Percentiles rank a stretch among this genome's conserved stretches.
phyloP scores from a whole-genome alignment of 1,284 basidiomycete species.

The Coniferiporia sulphurascens region DNA sequence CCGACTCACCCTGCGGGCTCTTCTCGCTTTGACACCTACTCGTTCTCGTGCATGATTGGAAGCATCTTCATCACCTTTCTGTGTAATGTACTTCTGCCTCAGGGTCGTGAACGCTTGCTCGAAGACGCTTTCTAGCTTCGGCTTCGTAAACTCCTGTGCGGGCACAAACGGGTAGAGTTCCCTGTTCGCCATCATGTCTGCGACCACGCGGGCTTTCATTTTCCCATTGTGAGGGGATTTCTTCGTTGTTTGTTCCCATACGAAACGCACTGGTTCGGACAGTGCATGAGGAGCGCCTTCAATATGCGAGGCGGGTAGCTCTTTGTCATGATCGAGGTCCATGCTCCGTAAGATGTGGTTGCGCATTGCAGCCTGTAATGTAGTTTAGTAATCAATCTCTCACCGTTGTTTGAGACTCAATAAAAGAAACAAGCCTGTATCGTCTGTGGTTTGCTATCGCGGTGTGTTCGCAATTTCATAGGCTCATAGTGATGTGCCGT shows the following conservation, averaged over 20 bases:
- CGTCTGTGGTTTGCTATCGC: slow-evolving; percentile 9
- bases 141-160: slow-evolving; percentile 59
- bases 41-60: slow-evolving; percentile 37
- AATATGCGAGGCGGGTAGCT: slow-evolving; percentile 53
- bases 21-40: slow-evolving; percentile 56
- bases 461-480: background rate
- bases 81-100: slow-evolving; percentile 57
- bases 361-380: slow-evolving; percentile 59
- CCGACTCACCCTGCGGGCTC: slow-evolving; percentile 50
- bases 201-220: slow-evolving; percentile 61
- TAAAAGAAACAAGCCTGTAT: slow-evolving; percentile 10
- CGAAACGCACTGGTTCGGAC: slow-evolving; percentile 58
- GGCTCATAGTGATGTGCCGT: background rate
- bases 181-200: slow-evolving; percentile 51
- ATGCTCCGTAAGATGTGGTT: slow-evolving; percentile 54
- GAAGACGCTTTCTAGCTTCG: slow-evolving; percentile 55
- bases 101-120: slow-evolving; percentile 67
- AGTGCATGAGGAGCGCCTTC: slow-evolving; percentile 44
- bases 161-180: slow-evolving; percentile 56
- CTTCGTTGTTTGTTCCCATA: slow-evolving; percentile 69
- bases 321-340: slow-evolving; percentile 48
- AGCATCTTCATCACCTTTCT: slow-evolving; percentile 45
- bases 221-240: slow-evolving; percentile 65
- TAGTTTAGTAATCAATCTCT: background rate
- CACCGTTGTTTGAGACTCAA: background rate